Base-by-base conservation (phyloP, 768 basidiomycete genomes). In the Tylopilus cervinicoccineus region DNA sequence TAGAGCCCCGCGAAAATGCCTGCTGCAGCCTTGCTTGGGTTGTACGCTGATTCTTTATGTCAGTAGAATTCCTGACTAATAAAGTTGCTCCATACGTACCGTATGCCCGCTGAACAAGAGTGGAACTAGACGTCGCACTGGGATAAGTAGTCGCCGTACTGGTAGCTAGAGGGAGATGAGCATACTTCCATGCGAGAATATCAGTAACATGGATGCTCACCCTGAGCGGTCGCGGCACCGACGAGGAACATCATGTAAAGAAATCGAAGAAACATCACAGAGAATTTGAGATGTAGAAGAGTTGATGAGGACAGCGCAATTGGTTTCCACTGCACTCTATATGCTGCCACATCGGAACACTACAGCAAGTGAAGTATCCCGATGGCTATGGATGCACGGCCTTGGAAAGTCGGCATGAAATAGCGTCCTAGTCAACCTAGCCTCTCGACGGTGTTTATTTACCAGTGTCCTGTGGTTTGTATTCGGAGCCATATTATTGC, bases 11-110 rank as follows among this genome's bases (percentile, higher is more conserved):
- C 51, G 19, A 59, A 64, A 26, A 57, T 48, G 2, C 44, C 55
- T 13, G 66, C 62, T 0, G 58, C 60, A 0, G 14, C 43, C 34
- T 59, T 56, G 41, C 33, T 66, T 6, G 65, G 66, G 17, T 51
- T 10, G 17, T 67, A 66, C 8, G n/a, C 65, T 63, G 26, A 28
- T 47, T 32, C 6, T 3, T 17, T 5, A 26, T 24, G 14, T 57
- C 20, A 50, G 27, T n/a, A n/a, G 33, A 27, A 32, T 1, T 0
- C 19, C 17, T 7, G 4, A 6, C 28, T 13, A 17, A 37, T 16
- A 1, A 5, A 24, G 5, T 16, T 9, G 20, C 26, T 13, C 6
- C 23, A 37, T 13, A 29, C 26, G 17, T 33, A 47, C 55, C 20
- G 3, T n/a, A 53, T 3, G 19, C 31, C 36, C 32, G 28, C 42